phyloP scores from a whole-genome alignment of 306 rosid genomes.

The Cicer chorassanicum region DNA sequence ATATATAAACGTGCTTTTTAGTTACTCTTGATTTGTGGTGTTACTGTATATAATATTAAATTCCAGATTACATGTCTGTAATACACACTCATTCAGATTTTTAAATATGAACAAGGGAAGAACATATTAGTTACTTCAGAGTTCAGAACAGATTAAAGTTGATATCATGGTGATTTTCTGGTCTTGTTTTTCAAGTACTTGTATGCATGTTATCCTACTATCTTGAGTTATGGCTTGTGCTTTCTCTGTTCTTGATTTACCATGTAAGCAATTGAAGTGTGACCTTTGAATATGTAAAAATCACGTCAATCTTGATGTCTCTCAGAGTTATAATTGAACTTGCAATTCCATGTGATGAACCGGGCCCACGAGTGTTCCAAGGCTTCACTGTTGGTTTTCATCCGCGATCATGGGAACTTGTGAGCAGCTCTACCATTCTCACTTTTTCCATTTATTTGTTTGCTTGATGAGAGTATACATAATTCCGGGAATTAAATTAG shows the following conservation, averaged over 20 bases:
- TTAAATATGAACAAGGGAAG: too few species aligned
- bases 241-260: conserved; percentile 38
- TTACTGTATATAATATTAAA: background rate
- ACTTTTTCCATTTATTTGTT: conserved; percentile 31
- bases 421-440: conserved; percentile 53
- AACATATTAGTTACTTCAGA: background rate
- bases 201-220: conserved; percentile 2
- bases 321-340: conserved; percentile 82
- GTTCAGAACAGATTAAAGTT: background rate
- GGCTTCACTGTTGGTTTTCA: conserved; percentile 97
- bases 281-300: conserved; percentile 39
- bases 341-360: conserved; percentile 73
- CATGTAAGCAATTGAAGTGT: conserved; percentile 26
- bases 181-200: conserved; percentile 36
- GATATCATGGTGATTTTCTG: conserved; percentile 11
- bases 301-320: conserved; percentile 45
- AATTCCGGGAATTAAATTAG: conserved; percentile 23
- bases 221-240: conserved; percentile 23
- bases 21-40: conserved; percentile 7
- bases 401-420: conserved; percentile 97
- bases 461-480: conserved; percentile 15
- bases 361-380: conserved; percentile 80
- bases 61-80: too few species aligned
- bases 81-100: too few species aligned
- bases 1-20: background rate